phyloP scores from a whole-genome alignment of 2,329 filamentous ascomycete species.

The Fusarium sp. region DNA sequence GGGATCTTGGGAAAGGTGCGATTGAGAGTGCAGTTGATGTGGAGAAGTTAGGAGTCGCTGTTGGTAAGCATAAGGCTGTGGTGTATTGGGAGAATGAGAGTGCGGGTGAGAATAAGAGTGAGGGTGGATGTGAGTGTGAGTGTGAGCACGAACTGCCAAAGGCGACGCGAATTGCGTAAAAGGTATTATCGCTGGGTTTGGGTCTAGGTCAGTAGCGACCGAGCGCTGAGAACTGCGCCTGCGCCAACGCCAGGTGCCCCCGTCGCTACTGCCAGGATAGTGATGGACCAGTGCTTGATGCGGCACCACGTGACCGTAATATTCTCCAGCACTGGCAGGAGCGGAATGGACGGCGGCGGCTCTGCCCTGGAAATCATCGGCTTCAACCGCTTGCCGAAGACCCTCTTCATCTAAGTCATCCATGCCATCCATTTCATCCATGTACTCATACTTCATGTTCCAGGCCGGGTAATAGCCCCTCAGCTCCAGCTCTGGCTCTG shows the following conservation, averaged over 20 bases:
- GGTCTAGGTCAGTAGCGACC: constrained; percentile 14
- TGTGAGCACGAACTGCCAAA: constrained; percentile 27
- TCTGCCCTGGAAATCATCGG: constrained; percentile 25
- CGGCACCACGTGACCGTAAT: constrained; percentile 34
- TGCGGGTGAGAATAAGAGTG: constrained; percentile 16
- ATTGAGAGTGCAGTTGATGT: constrained; percentile 16
- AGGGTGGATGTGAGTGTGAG: constrained; percentile 7
- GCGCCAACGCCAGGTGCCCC: constrained; percentile 36
- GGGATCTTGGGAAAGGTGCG: constrained; percentile 11
- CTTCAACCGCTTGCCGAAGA: constrained; percentile 22
- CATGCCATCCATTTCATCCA: constrained; percentile 6
- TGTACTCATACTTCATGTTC: constrained; percentile 28
- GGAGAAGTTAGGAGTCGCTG: constrained; percentile 21
- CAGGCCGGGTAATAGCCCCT: constrained; percentile 41
- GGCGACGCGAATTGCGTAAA: constrained; percentile 38
- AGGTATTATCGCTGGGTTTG: constrained; percentile 32
- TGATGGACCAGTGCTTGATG: constrained; percentile 3
- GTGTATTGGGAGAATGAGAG: constrained; percentile 7
- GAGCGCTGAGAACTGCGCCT: constrained; percentile 36
- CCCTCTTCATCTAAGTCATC: constrained; percentile 15
- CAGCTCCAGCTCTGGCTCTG: constrained; percentile 33
- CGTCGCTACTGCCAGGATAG: constrained; percentile 22
- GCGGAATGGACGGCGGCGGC: not conserved
- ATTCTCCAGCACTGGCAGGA: constrained; percentile 13
- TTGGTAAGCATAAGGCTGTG: constrained; percentile 22